Evolutionary conservation across 768 basidiomycete genomes (phyloP), one percentile per base, ranked within the genome.

Genomic region (Crucibulum laeve): DNA sequence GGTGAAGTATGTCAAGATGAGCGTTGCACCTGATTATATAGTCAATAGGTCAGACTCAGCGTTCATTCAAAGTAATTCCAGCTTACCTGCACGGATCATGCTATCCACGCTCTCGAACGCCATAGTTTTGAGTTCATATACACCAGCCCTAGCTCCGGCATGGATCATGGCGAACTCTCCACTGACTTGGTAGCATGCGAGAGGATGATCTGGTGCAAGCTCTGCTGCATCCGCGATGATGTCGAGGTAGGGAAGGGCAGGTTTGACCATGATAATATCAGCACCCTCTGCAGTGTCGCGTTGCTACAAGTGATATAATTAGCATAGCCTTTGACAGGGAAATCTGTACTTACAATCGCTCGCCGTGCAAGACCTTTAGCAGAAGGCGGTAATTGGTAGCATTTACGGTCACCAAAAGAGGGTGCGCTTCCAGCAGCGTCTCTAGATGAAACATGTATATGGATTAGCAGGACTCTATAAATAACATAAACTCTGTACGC

Each of bases 241-340:
- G 65, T 99, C 96, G 40, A 98, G 88, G 68, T 98, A 98, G 0
- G 96, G 94, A 47, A 98, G 65, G 0, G 92, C 78, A 15, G 96
- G 96, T 60, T 99, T 99, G 60, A 99, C 92, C 94, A 99, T 98
- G 60, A 99, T 82, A 56, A 99, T 90, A 59, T 99, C 96, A 14
- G 96, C 96, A 15, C 96, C 96, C 69, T 98, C 96, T 6, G 58
- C 66, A 0, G 78, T 73, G 61, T 99, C 96, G 26, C 96, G 87
- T 73, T 81, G 71, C 94, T 97, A 56, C 28, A 43, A 23, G 19
- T 17, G 36, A 21, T n/a, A 33, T 22, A 18, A 43, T 17, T n/a
- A 46, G 44, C 36, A 43, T 32, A 36, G 18, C 22, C 17, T 38
- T 6, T 5, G 5, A 26, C 15, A 41, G 28, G 1, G 22, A 35